Evolutionary conservation across 371 early-diverging fungal species (phyloP), one percentile per base, ranked within the genome.

Genomic region (Mucor mucedo): DNA sequence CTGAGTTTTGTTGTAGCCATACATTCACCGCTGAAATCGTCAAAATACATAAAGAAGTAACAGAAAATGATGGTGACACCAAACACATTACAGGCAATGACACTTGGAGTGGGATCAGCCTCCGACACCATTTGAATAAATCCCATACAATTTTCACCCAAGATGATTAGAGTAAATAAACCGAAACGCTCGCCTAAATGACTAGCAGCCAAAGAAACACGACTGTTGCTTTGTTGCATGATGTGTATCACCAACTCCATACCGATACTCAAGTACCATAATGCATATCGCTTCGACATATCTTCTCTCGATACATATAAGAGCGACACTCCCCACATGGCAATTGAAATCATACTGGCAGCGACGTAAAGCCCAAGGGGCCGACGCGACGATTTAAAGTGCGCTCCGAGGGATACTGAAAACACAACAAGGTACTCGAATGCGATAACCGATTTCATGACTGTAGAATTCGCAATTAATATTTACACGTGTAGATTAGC

Each of bases 171-270:
- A 3, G 86, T 85, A 45, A 85, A 85, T 3, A 85, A 60, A 7
- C 83, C 86, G 62, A 85, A 84, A 0, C 86, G 75, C 30, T 85
- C 86, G 10, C 78, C 84, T 33, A 85, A 59, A 72, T 85, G 86
- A 52, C 84, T 84, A 28, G 84, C 86, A 7, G 80, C 82, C 55
- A 86, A 71, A 1, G 86, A 82, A 0, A 84, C 84, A 8, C 80
- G 82, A 7, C 73, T 77, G 44, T 78, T 71, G 40, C 75, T 64
- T 41, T 81, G 79, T 55, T 84, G 68, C 8, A 67, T 32, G 3
- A 86, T 57, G 16, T 84, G 72, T 14, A 79, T 81, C 0, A 70
- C 16, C 4, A 80, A 65, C 48, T 86, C 86, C 45, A 82, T 44
- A 10, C 72, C 47, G 33, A 86, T 86, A 33, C 82, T 79, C 0